A percentile compares a stretch with the other conserved stretches of the same genome.
Evolutionary conservation across 148 eudicot species (phyloP).

Genomic region (Camellia japonica): DNA sequence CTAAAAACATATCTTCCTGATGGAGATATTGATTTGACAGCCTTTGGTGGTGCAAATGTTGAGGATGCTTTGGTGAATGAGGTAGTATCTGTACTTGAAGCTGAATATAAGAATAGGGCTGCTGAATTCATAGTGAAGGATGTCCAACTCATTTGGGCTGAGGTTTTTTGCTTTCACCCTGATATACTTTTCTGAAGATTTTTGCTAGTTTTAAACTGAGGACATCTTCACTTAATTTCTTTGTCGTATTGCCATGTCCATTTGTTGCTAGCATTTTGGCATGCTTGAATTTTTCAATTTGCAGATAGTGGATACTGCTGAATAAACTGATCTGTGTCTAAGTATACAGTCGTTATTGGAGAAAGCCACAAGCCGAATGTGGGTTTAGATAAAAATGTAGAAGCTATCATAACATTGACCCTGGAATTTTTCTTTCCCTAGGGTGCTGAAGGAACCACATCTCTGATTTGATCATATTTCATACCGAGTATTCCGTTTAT

Average conservation of each 20-base stretch:
- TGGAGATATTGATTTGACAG: slow-evolving; percentile 94
- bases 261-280: background rate
- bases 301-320: background rate
- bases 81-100: slow-evolving; percentile 58
- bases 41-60: slow-evolving; percentile 51
- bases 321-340: background rate
- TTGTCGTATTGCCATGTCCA: background rate
- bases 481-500: too few relatives aligned
- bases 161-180: slow-evolving; percentile 45
- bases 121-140: slow-evolving; percentile 84
- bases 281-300: background rate
- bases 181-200: background rate
- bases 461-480: background rate
- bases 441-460: background rate
- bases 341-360: background rate
- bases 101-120: slow-evolving; percentile 52
- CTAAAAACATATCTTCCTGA: slow-evolving; percentile 92
- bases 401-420: background rate
- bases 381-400: background rate
- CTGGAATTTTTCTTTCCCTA: background rate
- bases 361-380: background rate
- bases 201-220: background rate
- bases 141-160: slow-evolving; percentile 85
- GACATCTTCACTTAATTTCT: background rate
- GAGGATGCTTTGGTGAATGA: slow-evolving; percentile 63